Conservation (phyloP, 1,284 basidiomycete species). For the Ceratobasidium sp. region DNA sequence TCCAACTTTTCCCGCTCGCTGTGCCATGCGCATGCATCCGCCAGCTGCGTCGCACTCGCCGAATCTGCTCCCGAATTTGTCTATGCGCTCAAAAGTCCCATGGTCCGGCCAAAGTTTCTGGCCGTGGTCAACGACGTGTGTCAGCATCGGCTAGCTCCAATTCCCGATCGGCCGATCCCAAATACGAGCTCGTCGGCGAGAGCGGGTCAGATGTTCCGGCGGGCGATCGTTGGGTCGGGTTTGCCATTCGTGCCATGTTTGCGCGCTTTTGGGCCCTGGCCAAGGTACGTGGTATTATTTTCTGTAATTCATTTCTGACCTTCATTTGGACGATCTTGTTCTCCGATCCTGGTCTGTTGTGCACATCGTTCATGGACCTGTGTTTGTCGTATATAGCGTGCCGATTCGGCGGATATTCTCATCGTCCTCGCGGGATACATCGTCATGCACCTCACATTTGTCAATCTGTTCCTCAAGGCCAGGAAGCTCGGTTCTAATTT, state of each 20-base stretch:
- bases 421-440: conserved; percentile 95
- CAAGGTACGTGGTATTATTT: conserved; percentile 57
- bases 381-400: conserved; percentile 76
- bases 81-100: conserved; percentile 24
- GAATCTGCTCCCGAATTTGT: conserved; percentile 14
- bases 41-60: conserved; percentile 47
- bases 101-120: conserved; percentile 25
- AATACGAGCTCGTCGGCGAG: conserved; percentile 50
- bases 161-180: conserved; percentile 37
- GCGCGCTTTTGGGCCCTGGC: conserved; percentile 86
- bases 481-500: conserved; percentile 87
- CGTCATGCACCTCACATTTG: conserved; percentile 95
- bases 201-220: conserved; percentile 26
- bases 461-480: conserved; percentile 86
- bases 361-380: conserved; percentile 2
- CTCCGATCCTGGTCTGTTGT: not conserved
- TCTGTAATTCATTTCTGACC: conserved; percentile 20
- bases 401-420: conserved; percentile 94
- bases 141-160: not conserved
- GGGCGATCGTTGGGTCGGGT: conserved; percentile 71
- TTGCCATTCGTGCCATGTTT: conserved; percentile 80
- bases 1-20: conserved; percentile 42
- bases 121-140: conserved; percentile 19
- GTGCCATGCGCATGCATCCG: conserved; percentile 48
- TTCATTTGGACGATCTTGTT: too few species aligned